Evolutionary conservation across 192 early-diverging fungal species (phyloP).

Genomic region (Allomyces javanicus): DNA sequence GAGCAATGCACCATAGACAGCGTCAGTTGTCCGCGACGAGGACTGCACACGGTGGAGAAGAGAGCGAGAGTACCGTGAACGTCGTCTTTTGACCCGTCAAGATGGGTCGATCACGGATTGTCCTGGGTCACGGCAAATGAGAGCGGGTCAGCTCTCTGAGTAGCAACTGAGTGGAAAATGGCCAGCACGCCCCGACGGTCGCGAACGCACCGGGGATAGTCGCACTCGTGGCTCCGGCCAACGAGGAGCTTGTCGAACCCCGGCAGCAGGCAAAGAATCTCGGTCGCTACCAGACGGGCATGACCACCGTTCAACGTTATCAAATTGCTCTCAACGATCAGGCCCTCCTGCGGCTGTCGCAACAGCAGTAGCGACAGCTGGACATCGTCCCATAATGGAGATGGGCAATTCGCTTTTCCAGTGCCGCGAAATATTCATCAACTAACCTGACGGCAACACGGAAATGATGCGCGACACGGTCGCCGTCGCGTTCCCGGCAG

Average conservation of each 20-base stretch:
- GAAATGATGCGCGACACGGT: background rate
- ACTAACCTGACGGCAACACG: background rate
- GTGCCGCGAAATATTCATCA: background rate
- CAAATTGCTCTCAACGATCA: background rate
- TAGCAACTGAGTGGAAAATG: too few species aligned
- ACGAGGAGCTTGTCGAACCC: background rate
- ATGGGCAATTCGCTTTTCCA: background rate
- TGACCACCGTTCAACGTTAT: background rate
- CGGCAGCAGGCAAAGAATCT: background rate
- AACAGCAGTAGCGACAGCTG: too few species aligned
- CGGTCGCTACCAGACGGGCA: background rate
- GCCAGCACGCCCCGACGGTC: background rate
- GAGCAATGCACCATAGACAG: too few species aligned
- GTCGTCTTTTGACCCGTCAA: background rate
- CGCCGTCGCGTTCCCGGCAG: too few species aligned
- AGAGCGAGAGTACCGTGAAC: background rate
- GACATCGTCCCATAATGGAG: too few species aligned
- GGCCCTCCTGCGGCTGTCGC: too few species aligned
- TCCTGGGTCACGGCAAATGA: too few species aligned
- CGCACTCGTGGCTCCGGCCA: background rate
- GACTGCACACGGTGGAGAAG: too few species aligned
- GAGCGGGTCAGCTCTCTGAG: too few species aligned
- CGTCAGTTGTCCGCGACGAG: too few species aligned
- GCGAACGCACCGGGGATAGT: background rate
- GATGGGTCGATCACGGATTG: background rate